Evolutionary conservation across 176 grass and related monocot genomes (phyloP).

Genomic region (Phoenix roebelenii): DNA sequence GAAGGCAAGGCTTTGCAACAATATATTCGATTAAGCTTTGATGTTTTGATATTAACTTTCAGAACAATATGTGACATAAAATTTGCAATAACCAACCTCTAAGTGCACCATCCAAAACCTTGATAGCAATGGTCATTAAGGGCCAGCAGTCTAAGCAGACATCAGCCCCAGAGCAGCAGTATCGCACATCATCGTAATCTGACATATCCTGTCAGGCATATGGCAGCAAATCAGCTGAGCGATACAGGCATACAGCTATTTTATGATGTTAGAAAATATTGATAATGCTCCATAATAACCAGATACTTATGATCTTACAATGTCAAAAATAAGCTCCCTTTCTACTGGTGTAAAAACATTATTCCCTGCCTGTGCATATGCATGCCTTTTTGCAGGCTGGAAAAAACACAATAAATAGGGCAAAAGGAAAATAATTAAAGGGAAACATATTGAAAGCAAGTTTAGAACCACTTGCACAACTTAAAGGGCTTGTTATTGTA

Average conservation of each 20-base stretch:
- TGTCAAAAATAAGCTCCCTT: conserved; percentile 92
- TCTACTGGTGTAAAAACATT: conserved; percentile 71
- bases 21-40: too few species aligned
- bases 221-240: neutral
- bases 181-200: conserved; percentile 95
- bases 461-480: neutral
- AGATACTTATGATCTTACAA: conserved; percentile 37
- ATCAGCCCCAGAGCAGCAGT: conserved; percentile 94
- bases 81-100: conserved; percentile 48
- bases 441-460: neutral
- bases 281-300: neutral
- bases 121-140: conserved; percentile 92
- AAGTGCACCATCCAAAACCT: conserved; percentile 73
- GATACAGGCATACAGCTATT: neutral
- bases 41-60: too few species aligned
- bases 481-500: conserved; percentile 27
- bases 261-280: neutral
- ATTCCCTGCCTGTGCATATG: conserved; percentile 77
- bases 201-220: conserved; percentile 62
- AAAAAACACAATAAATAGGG: conserved; percentile 2
- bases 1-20: too few species aligned
- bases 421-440: conserved; percentile 10
- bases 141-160: conserved; percentile 83
- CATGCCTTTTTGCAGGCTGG: conserved; percentile 82
- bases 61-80: too few species aligned